phyloP scores from a whole-genome alignment of 2,329 filamentous ascomycete species.

The Paramyrothecium sp. region DNA sequence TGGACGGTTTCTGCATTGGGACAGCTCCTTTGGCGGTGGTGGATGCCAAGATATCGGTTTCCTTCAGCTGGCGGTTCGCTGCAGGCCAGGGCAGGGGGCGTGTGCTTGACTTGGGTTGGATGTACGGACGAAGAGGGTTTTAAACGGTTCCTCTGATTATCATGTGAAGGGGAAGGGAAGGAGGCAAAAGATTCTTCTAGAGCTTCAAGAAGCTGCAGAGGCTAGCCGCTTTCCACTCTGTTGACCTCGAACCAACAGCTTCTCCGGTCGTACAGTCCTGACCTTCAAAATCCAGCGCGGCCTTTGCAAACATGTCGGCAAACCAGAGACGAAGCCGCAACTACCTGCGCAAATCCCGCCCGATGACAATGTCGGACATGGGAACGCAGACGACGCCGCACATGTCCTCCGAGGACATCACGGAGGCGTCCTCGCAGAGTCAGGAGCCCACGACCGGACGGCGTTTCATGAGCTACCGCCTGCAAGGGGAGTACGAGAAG shows the following conservation, averaged over 20 bases:
- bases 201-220: no score
- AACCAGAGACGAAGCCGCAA: neutral
- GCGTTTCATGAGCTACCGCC: slow-evolving; percentile 21
- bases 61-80: neutral
- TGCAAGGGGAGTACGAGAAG: slow-evolving; percentile 21
- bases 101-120: no score
- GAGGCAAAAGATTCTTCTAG: no score
- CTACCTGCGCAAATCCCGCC: neutral
- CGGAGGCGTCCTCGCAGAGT: neutral
- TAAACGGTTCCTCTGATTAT: no score
- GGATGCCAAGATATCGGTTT: neutral
- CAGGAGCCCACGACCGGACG: slow-evolving; percentile 21
- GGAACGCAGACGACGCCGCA: neutral
- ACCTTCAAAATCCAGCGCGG: no score
- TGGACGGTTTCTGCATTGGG: neutral
- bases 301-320: neutral
- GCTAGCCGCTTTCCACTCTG: no score
- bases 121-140: no score
- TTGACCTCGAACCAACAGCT: no score
- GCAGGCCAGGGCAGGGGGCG: neutral
- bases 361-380: neutral
- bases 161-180: no score
- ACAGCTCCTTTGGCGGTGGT: neutral
- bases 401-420: neutral
- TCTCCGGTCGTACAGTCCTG: no score